These are phyloP conservation scores for Prunus yedoensis DNA, from an alignment of 331 rosid species.

Conservation along the genomic window DNA sequence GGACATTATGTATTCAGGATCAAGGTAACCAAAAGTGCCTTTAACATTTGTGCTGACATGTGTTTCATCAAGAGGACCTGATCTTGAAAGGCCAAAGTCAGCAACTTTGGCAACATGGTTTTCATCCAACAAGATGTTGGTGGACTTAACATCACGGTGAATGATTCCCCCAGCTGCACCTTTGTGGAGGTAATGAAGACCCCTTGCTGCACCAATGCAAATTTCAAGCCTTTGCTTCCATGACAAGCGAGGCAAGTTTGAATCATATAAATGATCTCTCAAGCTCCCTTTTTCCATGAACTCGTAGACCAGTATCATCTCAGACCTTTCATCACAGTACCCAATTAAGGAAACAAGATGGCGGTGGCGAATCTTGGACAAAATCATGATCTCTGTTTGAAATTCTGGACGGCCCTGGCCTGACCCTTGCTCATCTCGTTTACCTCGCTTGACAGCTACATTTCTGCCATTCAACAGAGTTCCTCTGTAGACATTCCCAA, in stretches of 20 bases:
- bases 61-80: conserved; percentile 46
- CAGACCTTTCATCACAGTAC: conserved; percentile 48
- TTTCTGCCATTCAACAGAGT: conserved; percentile 24
- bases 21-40: conserved; percentile 84
- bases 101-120: conserved; percentile 56
- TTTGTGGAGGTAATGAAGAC: conserved; percentile 56
- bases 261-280: conserved; percentile 46
- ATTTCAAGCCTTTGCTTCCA: conserved; percentile 65
- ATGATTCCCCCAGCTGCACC: conserved; percentile 57
- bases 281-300: conserved; percentile 58
- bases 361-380: conserved; percentile 51
- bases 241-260: conserved; percentile 37
- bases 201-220: conserved; percentile 54
- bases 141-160: conserved; percentile 60
- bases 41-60: conserved; percentile 67
- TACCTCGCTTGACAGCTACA: conserved; percentile 44
- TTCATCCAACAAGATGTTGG: conserved; percentile 48
- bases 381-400: conserved; percentile 46
- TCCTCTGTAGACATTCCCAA: conserved; percentile 51
- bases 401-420: conserved; percentile 50
- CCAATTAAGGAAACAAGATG: conserved; percentile 56
- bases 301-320: conserved; percentile 60
- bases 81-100: conserved; percentile 57
- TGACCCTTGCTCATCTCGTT: conserved; percentile 39
- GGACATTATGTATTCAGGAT: conserved; percentile 68